phyloP scores from a whole-genome alignment of 805 yeast genomes.

The Yarrowia osloensis region DNA sequence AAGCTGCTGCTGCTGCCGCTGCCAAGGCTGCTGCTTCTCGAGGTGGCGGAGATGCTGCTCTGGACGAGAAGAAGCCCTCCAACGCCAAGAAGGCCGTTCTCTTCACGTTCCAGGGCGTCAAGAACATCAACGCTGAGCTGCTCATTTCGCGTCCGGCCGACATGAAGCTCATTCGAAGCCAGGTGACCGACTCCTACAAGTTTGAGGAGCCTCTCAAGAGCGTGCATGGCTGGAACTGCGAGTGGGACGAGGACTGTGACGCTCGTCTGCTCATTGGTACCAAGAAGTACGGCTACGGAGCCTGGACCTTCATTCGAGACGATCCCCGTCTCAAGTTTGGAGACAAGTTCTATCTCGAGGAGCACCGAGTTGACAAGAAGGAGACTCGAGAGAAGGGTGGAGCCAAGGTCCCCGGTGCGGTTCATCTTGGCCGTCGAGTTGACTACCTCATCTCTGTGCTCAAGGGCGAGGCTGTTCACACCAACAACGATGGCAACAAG shows the following conservation, averaged over 20 bases:
- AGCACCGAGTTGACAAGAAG: constrained; percentile 45
- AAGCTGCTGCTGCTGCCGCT: constrained; percentile 38
- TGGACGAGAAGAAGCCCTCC: constrained; percentile 50
- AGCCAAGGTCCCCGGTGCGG: constrained; percentile 85
- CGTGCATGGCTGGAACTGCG: constrained; percentile 88
- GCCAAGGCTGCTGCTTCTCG: constrained; percentile 39
- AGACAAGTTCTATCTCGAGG: constrained; percentile 75
- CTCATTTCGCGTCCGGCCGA: constrained; percentile 83
- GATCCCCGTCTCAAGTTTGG: constrained; percentile 88
- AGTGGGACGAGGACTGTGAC: constrained; percentile 83
- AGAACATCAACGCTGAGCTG: constrained; percentile 87
- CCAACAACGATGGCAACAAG: constrained; percentile 27
- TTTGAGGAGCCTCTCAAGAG: constrained; percentile 68
- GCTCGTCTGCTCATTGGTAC: constrained; percentile 85
- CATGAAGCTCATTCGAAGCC: constrained; percentile 61
- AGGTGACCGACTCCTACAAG: constrained; percentile 56
- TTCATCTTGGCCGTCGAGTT: constrained; percentile 87
- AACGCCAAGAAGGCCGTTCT: constrained; percentile 87
- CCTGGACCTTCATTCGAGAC: constrained; percentile 92
- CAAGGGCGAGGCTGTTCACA: constrained; percentile 51
- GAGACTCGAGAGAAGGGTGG: constrained; percentile 42
- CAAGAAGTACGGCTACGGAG: constrained; percentile 90
- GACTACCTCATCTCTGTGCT: constrained; percentile 79
- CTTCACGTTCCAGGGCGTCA: constrained; percentile 85
- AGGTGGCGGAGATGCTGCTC: constrained; percentile 51